Evolutionary conservation across 2,329 filamentous ascomycete species (phyloP).

Genomic region (Phyllosticta capitalensis): DNA sequence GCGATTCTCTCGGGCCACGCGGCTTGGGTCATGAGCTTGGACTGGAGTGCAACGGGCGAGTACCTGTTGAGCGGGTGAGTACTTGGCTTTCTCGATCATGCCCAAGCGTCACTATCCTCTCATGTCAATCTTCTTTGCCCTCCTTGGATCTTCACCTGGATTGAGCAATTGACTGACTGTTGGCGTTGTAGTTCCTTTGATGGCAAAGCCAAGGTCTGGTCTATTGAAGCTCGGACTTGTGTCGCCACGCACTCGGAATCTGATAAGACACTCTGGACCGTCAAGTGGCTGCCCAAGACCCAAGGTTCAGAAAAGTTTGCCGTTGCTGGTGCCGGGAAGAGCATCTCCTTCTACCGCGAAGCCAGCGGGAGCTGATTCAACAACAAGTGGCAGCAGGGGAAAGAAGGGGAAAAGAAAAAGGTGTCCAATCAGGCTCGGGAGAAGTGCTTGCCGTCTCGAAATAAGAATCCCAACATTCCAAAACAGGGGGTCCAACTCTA

Average conservation of each 20-base stretch:
- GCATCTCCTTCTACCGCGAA: conserved; percentile 31
- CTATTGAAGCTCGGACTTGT: conserved; percentile 69
- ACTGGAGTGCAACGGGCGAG: conserved; percentile 91
- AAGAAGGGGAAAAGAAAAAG: neutral
- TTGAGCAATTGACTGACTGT: neutral
- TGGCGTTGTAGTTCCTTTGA: conserved; percentile 55
- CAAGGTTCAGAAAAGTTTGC: conserved; percentile 33
- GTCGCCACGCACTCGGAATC: conserved; percentile 92
- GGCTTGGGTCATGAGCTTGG: conserved; percentile 82
- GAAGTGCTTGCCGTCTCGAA: neutral
- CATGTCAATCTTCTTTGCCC: too few species aligned
- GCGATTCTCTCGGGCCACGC: conserved; percentile 71
- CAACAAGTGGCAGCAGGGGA: neutral
- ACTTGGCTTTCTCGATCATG: too few species aligned
- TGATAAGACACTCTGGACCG: conserved; percentile 37
- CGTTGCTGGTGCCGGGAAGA: conserved; percentile 26
- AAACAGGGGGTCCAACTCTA: neutral
- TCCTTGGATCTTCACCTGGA: neutral
- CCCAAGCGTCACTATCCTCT: too few species aligned
- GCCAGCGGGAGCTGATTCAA: conserved; percentile 23
- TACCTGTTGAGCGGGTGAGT: conserved; percentile 70
- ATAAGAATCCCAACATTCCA: neutral
- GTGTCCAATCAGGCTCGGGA: neutral
- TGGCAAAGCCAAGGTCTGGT: conserved; percentile 95
- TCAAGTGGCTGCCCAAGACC: conserved; percentile 30